Base-by-base conservation (phyloP, 768 basidiomycete species). In the Hygrophoropsis aurantiaca region DNA sequence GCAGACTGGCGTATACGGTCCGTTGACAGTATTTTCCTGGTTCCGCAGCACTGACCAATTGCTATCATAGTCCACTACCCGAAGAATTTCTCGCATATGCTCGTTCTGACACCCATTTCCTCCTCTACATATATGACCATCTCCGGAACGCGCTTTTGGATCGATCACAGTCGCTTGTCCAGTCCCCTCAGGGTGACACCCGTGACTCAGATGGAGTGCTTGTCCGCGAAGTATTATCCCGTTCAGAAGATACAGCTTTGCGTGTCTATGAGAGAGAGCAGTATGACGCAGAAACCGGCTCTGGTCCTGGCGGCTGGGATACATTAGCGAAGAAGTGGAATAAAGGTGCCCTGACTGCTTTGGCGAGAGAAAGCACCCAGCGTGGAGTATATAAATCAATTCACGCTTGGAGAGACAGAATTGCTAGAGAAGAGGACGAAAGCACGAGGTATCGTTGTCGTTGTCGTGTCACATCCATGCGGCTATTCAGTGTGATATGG, bases 1-100 rank as follows among this genome's bases (percentile, higher is more conserved):
- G 97, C 95, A 9, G 97, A 99, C 65, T 99, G 97, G 97, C 83
- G 97, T 20, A 90, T 97, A 55, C 80, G 93, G 82, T 87, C 34
- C 23, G 76, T 56, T 9, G 35, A 43, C 11, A 8, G 11, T 40
- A 46, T 36, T 6, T 30, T 46, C 38, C 38, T 8, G 18, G 34
- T 11, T 39, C 13, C 40, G 21, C 5, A 30, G 13, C 27, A 30
- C 6, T 30, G 7, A 30, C 6, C 27, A 13, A 7, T 2, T n/a
- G 8, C 21, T 27, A 25, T 21, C 16, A 24, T 40, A 81, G 84
- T 46, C 95, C 95, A 0, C 70, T 98, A 3, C 87, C 93, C 0
- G 66, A 79, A 42, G 94, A 91, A 55, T 97, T 99, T 94, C 68
- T 92, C 16, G 71, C 79, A 44, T 99, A 98, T 61, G 97, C 97